These are phyloP conservation scores for Lasiodiplodia gonubiensis DNA, from an alignment of 2,329 filamentous ascomycete species.

Conservation along the genomic window DNA sequence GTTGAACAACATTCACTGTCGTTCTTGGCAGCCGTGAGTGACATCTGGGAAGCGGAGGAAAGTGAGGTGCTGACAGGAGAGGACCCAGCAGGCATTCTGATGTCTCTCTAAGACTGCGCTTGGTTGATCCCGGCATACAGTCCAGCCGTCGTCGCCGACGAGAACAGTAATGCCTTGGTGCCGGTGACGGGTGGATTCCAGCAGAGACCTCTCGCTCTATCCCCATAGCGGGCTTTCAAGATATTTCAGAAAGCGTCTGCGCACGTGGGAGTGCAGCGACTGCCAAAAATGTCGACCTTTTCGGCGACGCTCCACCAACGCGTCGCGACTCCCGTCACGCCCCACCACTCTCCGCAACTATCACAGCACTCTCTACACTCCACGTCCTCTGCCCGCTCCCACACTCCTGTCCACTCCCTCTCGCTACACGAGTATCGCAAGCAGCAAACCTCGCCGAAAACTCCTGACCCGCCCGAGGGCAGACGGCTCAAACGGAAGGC, in stretches of 20 bases:
- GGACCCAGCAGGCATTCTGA: not conserved
- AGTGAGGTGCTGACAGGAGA: slow-evolving; percentile 6
- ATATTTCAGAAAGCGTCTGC: not conserved
- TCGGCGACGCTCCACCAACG: slow-evolving; percentile 18
- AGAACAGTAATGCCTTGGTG: not conserved
- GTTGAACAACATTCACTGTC: not conserved
- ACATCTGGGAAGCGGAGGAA: not conserved
- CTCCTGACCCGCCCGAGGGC: slow-evolving; percentile 37
- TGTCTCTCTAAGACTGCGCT: not conserved
- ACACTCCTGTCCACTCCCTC: slow-evolving; percentile 37
- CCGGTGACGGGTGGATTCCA: slow-evolving; percentile 6
- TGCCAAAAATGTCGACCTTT: slow-evolving; percentile 26
- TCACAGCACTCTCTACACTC: slow-evolving; percentile 39
- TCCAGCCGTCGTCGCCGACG: not conserved
- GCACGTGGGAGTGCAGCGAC: not conserved
- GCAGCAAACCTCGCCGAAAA: slow-evolving; percentile 43
- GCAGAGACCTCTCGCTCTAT: not conserved
- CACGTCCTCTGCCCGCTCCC: slow-evolving; percentile 29
- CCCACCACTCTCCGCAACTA: slow-evolving; percentile 45
- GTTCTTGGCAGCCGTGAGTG: slow-evolving; percentile 1
- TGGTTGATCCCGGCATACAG: not conserved
- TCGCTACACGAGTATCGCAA: slow-evolving; percentile 49
- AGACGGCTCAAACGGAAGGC: slow-evolving; percentile 46
- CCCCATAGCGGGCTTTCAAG: not conserved
- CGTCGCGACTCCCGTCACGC: slow-evolving; percentile 37